phyloP scores from a whole-genome alignment of 805 yeast species.

The Zygosaccharomyces pseudorouxii region DNA sequence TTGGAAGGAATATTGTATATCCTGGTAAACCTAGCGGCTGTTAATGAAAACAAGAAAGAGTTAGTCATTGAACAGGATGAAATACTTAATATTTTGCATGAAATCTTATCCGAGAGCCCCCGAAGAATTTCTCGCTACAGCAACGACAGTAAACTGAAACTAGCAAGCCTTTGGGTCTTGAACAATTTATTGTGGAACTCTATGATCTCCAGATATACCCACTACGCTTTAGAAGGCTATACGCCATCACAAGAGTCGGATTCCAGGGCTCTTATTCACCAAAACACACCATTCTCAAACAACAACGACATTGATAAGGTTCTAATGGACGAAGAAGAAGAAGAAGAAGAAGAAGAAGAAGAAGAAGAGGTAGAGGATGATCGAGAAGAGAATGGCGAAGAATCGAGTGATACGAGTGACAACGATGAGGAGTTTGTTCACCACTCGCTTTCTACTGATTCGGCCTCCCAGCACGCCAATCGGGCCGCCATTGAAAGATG shows the following conservation, averaged over 20 bases:
- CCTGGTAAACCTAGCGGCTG: slow-evolving; percentile 33
- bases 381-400: slow-evolving; percentile 8
- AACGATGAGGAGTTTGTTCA: slow-evolving; percentile 20
- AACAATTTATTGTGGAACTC: slow-evolving; percentile 35
- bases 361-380: slow-evolving; percentile 9
- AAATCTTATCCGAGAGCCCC: slow-evolving; percentile 24
- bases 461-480: slow-evolving; percentile 14
- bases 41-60: slow-evolving; percentile 33
- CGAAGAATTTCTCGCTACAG: slow-evolving; percentile 17
- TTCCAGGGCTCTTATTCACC: slow-evolving; percentile 3
- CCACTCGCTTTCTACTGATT: slow-evolving; percentile 8
- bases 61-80: slow-evolving; percentile 32
- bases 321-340: slow-evolving; percentile 7
- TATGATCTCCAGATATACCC: slow-evolving; percentile 23
- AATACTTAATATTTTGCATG: slow-evolving; percentile 24
- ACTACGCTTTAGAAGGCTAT: slow-evolving; percentile 22
- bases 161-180: slow-evolving; percentile 33
- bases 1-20: slow-evolving; percentile 33
- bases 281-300: slow-evolving; percentile 3
- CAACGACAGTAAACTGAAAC: slow-evolving; percentile 27
- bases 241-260: slow-evolving; percentile 10
- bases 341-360: slow-evolving; percentile 6
- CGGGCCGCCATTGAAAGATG: slow-evolving; percentile 28
- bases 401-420: slow-evolving; percentile 8
- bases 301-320: slow-evolving; percentile 4